phyloP scores from a whole-genome alignment of 352 stramenopile genomes.

The Blastocystis sp. region DNA sequence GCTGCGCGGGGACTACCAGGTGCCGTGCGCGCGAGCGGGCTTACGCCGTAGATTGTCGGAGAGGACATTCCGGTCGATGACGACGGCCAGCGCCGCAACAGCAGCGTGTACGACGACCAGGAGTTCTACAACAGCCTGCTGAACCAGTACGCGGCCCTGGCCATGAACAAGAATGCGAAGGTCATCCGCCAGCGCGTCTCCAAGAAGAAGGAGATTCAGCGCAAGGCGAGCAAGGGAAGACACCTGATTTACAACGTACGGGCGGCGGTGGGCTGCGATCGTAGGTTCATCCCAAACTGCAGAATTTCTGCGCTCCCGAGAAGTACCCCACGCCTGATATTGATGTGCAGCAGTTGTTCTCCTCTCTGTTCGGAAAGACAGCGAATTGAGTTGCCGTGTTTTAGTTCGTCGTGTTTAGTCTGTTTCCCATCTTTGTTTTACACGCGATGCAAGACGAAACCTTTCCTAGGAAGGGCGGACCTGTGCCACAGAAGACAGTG shows the following conservation, averaged over 20 bases:
- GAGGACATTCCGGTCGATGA: conserved; percentile 51
- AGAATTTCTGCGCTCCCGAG: conserved; percentile 68
- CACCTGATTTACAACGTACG: conserved; percentile 53
- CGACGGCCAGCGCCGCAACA: conserved; percentile 38
- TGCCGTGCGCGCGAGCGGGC: not conserved
- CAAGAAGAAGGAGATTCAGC: conserved; percentile 69
- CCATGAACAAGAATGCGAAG: conserved; percentile 55
- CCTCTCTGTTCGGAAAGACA: conserved; percentile 68
- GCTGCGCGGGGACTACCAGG: conserved; percentile 65
- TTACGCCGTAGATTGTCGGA: conserved; percentile 21
- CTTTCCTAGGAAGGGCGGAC: not conserved
- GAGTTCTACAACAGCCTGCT: conserved; percentile 69
- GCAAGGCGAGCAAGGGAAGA: conserved; percentile 65
- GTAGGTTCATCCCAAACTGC: conserved; percentile 69
- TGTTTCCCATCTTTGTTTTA: conserved; percentile 34
- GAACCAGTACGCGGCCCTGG: conserved; percentile 46
- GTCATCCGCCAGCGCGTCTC: conserved; percentile 28
- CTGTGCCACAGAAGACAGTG: not conserved
- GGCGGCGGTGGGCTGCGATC: not conserved
- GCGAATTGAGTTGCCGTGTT: conserved; percentile 66
- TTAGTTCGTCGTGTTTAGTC: conserved; percentile 65
- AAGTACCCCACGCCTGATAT: conserved; percentile 63
- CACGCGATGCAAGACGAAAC: not conserved
- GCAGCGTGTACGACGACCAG: conserved; percentile 65
- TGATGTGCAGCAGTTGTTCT: conserved; percentile 68